These are phyloP conservation scores for Tricladium varicosporioides DNA, from an alignment of 2,329 filamentous ascomycete species.

Conservation along the genomic window DNA sequence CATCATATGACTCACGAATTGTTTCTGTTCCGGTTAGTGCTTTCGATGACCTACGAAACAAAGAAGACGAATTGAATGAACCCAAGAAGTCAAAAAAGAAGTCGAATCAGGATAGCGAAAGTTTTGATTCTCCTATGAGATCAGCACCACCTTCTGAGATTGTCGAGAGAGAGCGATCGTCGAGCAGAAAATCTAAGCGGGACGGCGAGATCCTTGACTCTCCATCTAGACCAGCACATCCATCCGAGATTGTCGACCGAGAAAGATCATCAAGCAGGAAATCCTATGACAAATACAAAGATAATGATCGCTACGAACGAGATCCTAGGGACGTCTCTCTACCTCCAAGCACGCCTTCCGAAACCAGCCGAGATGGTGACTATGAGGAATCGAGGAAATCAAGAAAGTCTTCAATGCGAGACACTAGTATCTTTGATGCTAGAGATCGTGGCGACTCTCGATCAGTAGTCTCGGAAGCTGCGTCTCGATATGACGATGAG, in stretches of 20 bases:
- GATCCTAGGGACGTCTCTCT: slow-evolving; percentile 31
- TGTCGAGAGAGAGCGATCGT: slow-evolving; percentile 22
- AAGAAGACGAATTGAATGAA: slow-evolving; percentile 37
- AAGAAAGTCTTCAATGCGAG: slow-evolving; percentile 37
- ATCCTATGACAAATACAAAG: slow-evolving; percentile 26
- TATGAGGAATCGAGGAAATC: slow-evolving; percentile 35
- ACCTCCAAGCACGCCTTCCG: slow-evolving; percentile 30
- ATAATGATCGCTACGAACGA: slow-evolving; percentile 24
- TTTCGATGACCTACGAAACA: slow-evolving; percentile 32
- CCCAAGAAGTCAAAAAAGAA: slow-evolving; percentile 34
- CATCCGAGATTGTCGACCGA: slow-evolving; percentile 20
- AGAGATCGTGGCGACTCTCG: slow-evolving; percentile 41
- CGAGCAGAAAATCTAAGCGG: slow-evolving; percentile 37
- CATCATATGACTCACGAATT: slow-evolving; percentile 17
- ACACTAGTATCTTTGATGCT: slow-evolving; percentile 42
- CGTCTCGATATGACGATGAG: slow-evolving; percentile 32
- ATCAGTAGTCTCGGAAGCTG: slow-evolving; percentile 47
- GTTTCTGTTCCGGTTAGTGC: slow-evolving; percentile 32
- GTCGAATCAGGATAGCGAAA: slow-evolving; percentile 34
- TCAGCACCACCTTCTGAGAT: slow-evolving; percentile 15
- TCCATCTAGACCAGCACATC: slow-evolving; percentile 15
- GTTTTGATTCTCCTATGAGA: slow-evolving; percentile 26
- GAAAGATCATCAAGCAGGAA: slow-evolving; percentile 23
- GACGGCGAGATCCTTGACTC: slow-evolving; percentile 31
- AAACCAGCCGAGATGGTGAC: slow-evolving; percentile 28